These are phyloP conservation scores for Grigorovia transvaalensis DNA, from an alignment of 805 yeast species.

Conservation along the genomic window DNA sequence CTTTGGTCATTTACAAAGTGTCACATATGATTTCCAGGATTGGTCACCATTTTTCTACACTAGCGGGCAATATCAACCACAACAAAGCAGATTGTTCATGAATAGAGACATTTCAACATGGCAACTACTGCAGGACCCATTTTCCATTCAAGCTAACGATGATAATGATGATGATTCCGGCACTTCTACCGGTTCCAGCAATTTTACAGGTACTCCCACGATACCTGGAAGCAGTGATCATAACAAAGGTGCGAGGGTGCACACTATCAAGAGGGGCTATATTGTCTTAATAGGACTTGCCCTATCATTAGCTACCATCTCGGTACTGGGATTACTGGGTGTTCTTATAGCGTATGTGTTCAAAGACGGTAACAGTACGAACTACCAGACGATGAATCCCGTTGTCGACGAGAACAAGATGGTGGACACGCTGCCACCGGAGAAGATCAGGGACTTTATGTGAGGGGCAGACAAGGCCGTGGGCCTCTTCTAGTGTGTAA, in stretches of 20 bases:
- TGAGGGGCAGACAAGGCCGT: constrained; percentile 2
- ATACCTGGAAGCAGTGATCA: constrained; percentile 2
- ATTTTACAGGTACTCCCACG: constrained; percentile 4
- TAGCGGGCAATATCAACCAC: background rate
- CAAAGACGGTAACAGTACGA: constrained; percentile 30
- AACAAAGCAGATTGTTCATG: constrained; percentile 11
- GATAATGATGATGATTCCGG: constrained; percentile 8
- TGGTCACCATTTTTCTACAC: constrained; percentile 20
- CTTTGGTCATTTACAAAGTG: constrained; percentile 22
- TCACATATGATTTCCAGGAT: constrained; percentile 13
- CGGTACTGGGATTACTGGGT: constrained; percentile 34
- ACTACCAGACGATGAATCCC: constrained; percentile 38
- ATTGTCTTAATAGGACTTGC: constrained; percentile 64
- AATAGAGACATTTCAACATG: constrained; percentile 30
- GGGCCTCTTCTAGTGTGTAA: background rate
- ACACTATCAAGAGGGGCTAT: constrained; percentile 38
- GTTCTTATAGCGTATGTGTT: constrained; percentile 27
- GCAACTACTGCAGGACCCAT: background rate
- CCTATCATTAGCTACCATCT: constrained; percentile 44
- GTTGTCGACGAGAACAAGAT: constrained; percentile 52
- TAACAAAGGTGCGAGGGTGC: background rate
- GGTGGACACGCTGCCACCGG: constrained; percentile 55
- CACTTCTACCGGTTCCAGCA: constrained; percentile 10
- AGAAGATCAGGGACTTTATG: constrained; percentile 34
- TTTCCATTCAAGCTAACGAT: constrained; percentile 18